Percentiles rank a stretch among this genome's conserved stretches.
Evolutionary conservation across 768 basidiomycete species (phyloP).

Genomic region (Tylopilus intermedius): DNA sequence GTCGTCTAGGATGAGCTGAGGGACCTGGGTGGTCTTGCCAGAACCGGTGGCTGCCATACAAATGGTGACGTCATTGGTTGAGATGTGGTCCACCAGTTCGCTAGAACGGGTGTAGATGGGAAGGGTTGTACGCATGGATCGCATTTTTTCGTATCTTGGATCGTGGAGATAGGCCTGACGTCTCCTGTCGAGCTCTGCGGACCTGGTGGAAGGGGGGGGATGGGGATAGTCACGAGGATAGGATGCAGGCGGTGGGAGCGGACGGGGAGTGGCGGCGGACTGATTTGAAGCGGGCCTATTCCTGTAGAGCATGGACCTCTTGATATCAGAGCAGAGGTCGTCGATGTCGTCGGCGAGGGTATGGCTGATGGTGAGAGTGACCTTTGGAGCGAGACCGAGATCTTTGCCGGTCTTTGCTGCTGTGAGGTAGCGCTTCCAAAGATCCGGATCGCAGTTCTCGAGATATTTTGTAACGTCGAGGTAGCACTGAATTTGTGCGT

Average conservation of each 20-base stretch:
- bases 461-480: conserved; percentile 87
- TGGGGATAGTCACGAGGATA: conserved; percentile 28
- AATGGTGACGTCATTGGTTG: conserved; percentile 77
- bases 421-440: conserved; percentile 70
- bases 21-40: conserved; percentile 93
- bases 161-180: conserved; percentile 58
- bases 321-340: conserved; percentile 65
- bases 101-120: conserved; percentile 71
- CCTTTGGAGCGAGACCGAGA: conserved; percentile 65
- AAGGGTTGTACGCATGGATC: conserved; percentile 58
- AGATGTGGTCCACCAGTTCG: conserved; percentile 65
- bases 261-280: conserved; percentile 1
- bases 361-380: conserved; percentile 61
- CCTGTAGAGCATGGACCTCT: conserved; percentile 56
- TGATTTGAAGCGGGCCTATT: conserved; percentile 47
- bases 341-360: conserved; percentile 63
- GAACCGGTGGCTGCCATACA: conserved; percentile 89
- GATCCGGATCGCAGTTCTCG: conserved; percentile 71
- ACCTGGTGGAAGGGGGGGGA: conserved; percentile 45
- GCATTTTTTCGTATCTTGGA: conserved; percentile 59
- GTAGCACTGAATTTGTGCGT: conserved; percentile 66
- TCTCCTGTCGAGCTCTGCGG: conserved; percentile 47
- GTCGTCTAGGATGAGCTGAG: conserved; percentile 85
- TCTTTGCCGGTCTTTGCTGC: conserved; percentile 62
- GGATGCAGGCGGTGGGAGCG: conserved; percentile 8